Evolutionary conservation across 23 red algal genomes (phyloP).

Genomic region (Gracilariopsis chorda): DNA sequence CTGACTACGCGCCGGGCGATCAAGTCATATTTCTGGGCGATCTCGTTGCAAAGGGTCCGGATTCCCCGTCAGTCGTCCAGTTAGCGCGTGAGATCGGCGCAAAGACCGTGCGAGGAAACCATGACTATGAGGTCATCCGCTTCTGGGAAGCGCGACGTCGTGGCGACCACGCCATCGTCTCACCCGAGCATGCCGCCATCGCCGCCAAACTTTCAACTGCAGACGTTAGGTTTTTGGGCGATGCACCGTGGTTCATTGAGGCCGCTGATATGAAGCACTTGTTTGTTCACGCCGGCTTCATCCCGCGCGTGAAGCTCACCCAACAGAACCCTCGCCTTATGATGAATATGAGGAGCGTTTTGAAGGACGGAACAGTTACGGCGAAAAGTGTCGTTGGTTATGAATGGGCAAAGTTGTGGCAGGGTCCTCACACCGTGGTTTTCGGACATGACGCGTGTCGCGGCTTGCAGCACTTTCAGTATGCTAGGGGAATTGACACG

Average conservation of each 20-base stretch:
- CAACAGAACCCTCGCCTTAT: conserved; percentile 90
- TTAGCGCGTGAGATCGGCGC: conserved; percentile 85
- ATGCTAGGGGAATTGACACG: conserved; percentile 88
- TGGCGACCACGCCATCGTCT: conserved; percentile 33
- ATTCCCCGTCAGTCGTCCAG: conserved; percentile 83
- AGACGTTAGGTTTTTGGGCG: conserved; percentile 73
- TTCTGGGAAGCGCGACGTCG: conserved; percentile 56
- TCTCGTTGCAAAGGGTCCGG: conserved; percentile 95
- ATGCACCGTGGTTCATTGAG: conserved; percentile 89
- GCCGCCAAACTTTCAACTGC: conserved; percentile 47
- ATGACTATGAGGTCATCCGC: conserved; percentile 75
- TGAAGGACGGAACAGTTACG: conserved; percentile 74
- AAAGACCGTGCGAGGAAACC: conserved; percentile 89
- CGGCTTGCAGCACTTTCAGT: conserved; percentile 81
- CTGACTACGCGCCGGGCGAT: conserved; percentile 85
- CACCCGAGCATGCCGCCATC: conserved; percentile 70
- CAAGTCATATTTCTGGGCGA: conserved; percentile 91
- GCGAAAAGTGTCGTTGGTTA: conserved; percentile 55
- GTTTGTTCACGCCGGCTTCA: conserved; percentile 95
- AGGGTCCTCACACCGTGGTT: conserved; percentile 84
- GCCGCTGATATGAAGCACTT: conserved; percentile 59
- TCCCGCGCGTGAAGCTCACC: conserved; percentile 74
- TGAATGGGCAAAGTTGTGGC: conserved; percentile 91
- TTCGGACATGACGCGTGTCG: conserved; percentile 94
- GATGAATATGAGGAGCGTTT: conserved; percentile 95